These are phyloP conservation scores for Trifolium pratense DNA, from an alignment of 306 rosid species.

Conservation along the genomic window DNA sequence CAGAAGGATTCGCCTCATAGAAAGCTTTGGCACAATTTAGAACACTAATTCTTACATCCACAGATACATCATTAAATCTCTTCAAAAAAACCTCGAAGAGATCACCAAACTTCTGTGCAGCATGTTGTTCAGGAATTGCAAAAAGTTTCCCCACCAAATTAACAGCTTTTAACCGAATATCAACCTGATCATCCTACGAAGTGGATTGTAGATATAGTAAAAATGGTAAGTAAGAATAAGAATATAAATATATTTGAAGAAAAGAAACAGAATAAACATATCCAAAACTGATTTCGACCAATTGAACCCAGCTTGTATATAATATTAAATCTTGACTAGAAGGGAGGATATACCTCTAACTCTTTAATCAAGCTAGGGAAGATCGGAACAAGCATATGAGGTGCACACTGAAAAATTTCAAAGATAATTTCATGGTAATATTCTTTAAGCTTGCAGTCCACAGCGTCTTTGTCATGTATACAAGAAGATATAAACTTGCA, in stretches of 20 bases:
- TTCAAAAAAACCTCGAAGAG: conserved; percentile 79
- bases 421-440: conserved; percentile 81
- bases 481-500: conserved; percentile 78
- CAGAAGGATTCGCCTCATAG: conserved; percentile 59
- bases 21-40: conserved; percentile 75
- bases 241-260: conserved; percentile 13
- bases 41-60: conserved; percentile 83
- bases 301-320: conserved; percentile 17
- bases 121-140: conserved; percentile 66
- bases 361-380: conserved; percentile 78
- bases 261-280: conserved; percentile 3
- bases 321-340: conserved; percentile 17
- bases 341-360: conserved; percentile 59
- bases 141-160: conserved; percentile 82
- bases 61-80: conserved; percentile 87
- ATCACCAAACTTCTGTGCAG: conserved; percentile 62
- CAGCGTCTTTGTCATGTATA: conserved; percentile 71
- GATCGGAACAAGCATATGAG: conserved; percentile 79
- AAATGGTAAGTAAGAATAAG: not conserved
- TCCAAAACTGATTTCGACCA: conserved; percentile 28
- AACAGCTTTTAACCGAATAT: conserved; percentile 90
- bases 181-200: conserved; percentile 89
- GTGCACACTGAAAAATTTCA: conserved; percentile 71
- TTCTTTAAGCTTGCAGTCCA: conserved; percentile 67
- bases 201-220: conserved; percentile 34